phyloP scores from a whole-genome alignment of 495 filamentous ascomycete species.

The Lophiotrema nucula region DNA sequence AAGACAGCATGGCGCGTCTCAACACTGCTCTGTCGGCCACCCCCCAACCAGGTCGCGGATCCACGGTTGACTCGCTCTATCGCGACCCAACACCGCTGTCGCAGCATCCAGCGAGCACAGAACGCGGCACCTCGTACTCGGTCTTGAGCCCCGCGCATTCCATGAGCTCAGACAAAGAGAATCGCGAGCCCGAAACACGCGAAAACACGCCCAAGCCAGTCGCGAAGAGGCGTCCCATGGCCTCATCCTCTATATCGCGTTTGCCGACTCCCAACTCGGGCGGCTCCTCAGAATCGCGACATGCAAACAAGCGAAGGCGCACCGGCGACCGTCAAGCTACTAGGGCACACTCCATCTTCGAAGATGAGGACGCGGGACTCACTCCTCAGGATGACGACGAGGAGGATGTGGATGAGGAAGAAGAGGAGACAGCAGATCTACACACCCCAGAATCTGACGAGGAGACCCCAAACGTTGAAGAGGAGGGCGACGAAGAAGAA shows the following conservation, averaged over 20 bases:
- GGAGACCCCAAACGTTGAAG: conserved; percentile 35
- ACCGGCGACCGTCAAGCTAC: conserved; percentile 41
- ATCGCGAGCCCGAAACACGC: conserved; percentile 36
- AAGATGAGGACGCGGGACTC: conserved; percentile 48
- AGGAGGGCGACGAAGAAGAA: conserved; percentile 9
- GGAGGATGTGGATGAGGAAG: conserved; percentile 35
- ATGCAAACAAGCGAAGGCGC: conserved; percentile 20
- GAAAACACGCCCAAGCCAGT: conserved; percentile 16
- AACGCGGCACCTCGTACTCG: conserved; percentile 29
- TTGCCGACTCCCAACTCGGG: conserved; percentile 15
- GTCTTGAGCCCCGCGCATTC: conserved; percentile 46
- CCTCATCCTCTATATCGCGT: neutral
- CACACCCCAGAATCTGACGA: conserved; percentile 49
- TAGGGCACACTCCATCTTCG: conserved; percentile 38
- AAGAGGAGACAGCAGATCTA: too few species aligned
- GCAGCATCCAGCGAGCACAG: neutral
- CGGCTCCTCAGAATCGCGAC: conserved; percentile 1
- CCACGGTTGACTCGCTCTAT: conserved; percentile 27
- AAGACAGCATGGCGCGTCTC: conserved; percentile 30
- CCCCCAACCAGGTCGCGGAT: conserved; percentile 10
- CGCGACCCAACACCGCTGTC: conserved; percentile 24
- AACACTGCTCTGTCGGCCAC: conserved; percentile 26
- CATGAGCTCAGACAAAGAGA: conserved; percentile 61
- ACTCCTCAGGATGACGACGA: conserved; percentile 50
- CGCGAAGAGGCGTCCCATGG: conserved; percentile 13